Percentiles rank a stretch among this genome's conserved stretches.
phyloP scores from a whole-genome alignment of 2,329 filamentous ascomycete species.

The Epichloe coenophiala region DNA sequence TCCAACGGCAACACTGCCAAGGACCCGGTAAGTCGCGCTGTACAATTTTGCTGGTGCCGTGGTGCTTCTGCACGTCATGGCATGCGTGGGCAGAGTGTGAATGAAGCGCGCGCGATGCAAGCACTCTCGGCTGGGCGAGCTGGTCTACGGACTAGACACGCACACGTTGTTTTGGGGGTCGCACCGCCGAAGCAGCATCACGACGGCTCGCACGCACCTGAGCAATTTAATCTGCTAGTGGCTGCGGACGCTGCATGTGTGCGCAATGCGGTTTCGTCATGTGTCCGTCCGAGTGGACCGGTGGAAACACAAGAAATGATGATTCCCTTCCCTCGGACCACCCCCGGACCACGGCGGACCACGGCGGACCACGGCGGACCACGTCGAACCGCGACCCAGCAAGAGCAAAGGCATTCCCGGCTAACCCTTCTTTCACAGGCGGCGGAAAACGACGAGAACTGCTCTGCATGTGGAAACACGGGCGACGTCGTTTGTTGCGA shows the following conservation, averaged over 20 bases:
- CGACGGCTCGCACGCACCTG: neutral
- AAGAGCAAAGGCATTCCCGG: conserved; percentile 5
- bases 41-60: neutral
- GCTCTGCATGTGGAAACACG: conserved; percentile 69
- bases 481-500: conserved; percentile 89
- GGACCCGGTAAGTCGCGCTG: conserved; percentile 36
- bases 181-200: conserved; percentile 1
- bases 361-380: too few relatives aligned
- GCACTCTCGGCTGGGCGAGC: too few relatives aligned
- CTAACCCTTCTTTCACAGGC: conserved; percentile 20
- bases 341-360: too few relatives aligned
- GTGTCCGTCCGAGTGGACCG: neutral
- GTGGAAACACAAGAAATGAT: neutral
- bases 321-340: neutral
- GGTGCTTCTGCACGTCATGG: neutral
- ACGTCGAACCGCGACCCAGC: neutral
- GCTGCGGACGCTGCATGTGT: neutral
- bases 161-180: too few relatives aligned
- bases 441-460: conserved; percentile 76
- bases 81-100: neutral
- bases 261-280: conserved; percentile 1
- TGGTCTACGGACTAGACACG: too few relatives aligned
- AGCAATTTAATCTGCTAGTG: conserved; percentile 1
- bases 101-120: neutral
- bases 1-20: conserved; percentile 36